phyloP scores from a whole-genome alignment of 345 rosid genomes.

The Reutealis trisperma region DNA sequence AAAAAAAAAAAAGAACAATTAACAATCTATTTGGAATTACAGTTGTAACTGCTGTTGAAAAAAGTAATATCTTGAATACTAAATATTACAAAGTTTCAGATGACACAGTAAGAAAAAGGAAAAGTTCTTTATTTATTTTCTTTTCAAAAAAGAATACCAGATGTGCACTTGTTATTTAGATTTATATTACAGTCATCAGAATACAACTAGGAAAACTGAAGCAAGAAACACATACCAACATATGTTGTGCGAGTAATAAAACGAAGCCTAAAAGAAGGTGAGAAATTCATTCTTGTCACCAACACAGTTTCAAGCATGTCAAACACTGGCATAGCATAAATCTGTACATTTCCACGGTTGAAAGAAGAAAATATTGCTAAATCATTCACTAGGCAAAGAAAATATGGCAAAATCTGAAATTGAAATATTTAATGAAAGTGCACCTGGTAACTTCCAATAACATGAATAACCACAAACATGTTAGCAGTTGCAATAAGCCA shows the following conservation, averaged over 20 bases:
- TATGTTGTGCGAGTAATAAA: conserved; percentile 59
- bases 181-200: neutral
- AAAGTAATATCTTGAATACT: too few species aligned
- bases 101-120: too few species aligned
- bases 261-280: conserved; percentile 55
- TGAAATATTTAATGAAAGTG: neutral
- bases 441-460: conserved; percentile 89
- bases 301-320: conserved; percentile 78
- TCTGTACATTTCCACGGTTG: conserved; percentile 21
- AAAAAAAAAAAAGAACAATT: too few species aligned
- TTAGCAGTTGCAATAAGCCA: conserved; percentile 80
- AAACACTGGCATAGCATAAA: conserved; percentile 80
- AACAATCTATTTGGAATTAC: too few species aligned
- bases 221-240: conserved; percentile 54
- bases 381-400: neutral
- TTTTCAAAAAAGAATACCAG: too few species aligned
- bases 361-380: neutral
- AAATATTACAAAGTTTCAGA: too few species aligned
- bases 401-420: neutral
- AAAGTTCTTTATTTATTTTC: too few species aligned
- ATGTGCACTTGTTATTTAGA: too few species aligned
- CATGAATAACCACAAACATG: conserved; percentile 74
- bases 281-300: conserved; percentile 52
- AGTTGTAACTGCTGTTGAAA: too few species aligned
- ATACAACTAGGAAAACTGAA: neutral